A percentile compares a stretch with the other conserved stretches of the same genome.
Conservation (phyloP, 1,284 basidiomycete species). For the Anthracocystis walkeri region DNA sequence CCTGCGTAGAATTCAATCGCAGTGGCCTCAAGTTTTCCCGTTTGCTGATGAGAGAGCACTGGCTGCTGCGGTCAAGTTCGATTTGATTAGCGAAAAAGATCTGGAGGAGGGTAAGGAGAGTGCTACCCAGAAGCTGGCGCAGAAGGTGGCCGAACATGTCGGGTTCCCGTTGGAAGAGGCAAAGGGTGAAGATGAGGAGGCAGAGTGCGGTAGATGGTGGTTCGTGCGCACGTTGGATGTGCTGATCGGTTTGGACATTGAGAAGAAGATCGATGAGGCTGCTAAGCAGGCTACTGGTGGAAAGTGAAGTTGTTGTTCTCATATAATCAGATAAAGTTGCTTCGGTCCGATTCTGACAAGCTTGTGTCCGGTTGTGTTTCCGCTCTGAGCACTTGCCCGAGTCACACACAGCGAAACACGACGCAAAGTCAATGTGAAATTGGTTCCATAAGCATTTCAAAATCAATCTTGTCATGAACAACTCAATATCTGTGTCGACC, state of each 20-base stretch:
- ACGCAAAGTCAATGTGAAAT: no score
- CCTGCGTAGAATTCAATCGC: conserved; percentile 41
- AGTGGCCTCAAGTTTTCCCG: conserved; percentile 50
- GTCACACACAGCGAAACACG: neutral
- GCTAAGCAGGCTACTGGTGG: conserved; percentile 19
- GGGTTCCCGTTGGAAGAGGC: conserved; percentile 45
- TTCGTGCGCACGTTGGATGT: conserved; percentile 53
- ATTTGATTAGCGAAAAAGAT: conserved; percentile 25
- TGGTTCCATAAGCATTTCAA: neutral
- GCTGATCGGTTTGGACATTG: conserved; percentile 51
- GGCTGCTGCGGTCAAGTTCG: conserved; percentile 33
- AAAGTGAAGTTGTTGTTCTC: conserved; percentile 7
- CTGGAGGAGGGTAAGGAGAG: conserved; percentile 23
- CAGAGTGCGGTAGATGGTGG: conserved; percentile 45
- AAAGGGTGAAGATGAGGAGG: conserved; percentile 34
- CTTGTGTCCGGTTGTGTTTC: neutral
- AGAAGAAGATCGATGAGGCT: conserved; percentile 50
- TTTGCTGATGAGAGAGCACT: conserved; percentile 49
- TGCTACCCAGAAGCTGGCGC: conserved; percentile 29
- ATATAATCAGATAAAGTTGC: neutral
- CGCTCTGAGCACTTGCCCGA: neutral
- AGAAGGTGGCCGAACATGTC: conserved; percentile 43
- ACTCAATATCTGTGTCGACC: conserved; percentile 38
- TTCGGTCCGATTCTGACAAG: neutral
- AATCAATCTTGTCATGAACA: neutral